These are phyloP conservation scores for Hanseniaspora vineae DNA, from an alignment of 805 yeast species.

Conservation along the genomic window DNA sequence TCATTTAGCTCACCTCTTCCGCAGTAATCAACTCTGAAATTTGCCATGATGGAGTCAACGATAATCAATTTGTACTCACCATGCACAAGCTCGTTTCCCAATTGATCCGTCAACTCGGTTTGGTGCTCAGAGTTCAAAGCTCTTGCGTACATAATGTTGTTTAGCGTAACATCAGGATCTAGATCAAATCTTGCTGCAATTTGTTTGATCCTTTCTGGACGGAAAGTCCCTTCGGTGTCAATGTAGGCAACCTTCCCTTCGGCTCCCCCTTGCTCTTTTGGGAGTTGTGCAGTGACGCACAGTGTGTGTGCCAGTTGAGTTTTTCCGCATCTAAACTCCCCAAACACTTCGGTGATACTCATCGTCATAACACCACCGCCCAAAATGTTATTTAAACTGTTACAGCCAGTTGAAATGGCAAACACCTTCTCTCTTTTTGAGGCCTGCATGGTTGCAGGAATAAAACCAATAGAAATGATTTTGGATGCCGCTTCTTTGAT, in stretches of 20 bases:
- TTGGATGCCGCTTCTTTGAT: slow-evolving; percentile 63
- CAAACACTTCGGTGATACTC: slow-evolving; percentile 67
- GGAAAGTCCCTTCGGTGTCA: slow-evolving; percentile 72
- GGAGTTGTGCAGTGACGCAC: slow-evolving; percentile 65
- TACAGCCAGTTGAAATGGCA: slow-evolving; percentile 58
- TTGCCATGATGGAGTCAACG: slow-evolving; percentile 68
- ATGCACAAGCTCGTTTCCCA: slow-evolving; percentile 54
- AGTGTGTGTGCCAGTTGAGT: slow-evolving; percentile 73
- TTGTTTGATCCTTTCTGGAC: slow-evolving; percentile 53
- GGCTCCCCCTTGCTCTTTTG: slow-evolving; percentile 60
- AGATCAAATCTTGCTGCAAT: slow-evolving; percentile 60
- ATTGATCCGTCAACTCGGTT: slow-evolving; percentile 53
- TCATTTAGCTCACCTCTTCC: slow-evolving; percentile 72
- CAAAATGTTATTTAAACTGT: slow-evolving; percentile 50
- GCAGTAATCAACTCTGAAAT: slow-evolving; percentile 64
- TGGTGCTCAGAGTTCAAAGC: slow-evolving; percentile 74
- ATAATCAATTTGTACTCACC: slow-evolving; percentile 49
- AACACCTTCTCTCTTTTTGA: slow-evolving; percentile 51
- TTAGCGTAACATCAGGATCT: slow-evolving; percentile 57
- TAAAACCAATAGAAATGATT: slow-evolving; percentile 52
- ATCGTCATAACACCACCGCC: slow-evolving; percentile 74
- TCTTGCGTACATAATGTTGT: slow-evolving; percentile 61
- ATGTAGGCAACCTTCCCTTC: slow-evolving; percentile 72
- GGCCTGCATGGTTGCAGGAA: slow-evolving; percentile 60
- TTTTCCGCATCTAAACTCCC: slow-evolving; percentile 71